Conservation (phyloP, 352 stramenopile genomes). For the Pythium pectinolyticum region DNA sequence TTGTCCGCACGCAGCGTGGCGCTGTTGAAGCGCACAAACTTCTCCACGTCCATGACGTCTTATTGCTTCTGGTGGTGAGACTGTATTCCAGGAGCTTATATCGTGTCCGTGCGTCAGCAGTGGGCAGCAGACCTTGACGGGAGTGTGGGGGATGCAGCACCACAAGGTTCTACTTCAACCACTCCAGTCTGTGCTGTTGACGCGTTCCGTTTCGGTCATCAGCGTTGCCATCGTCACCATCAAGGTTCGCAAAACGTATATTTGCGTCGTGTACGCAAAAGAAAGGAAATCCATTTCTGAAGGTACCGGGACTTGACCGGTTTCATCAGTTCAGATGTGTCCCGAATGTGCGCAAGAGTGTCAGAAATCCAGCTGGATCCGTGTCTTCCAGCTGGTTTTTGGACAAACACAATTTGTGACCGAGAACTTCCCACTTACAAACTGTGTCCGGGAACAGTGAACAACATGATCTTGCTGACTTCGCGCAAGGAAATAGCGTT, state of each 20-base stretch:
- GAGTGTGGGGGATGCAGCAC: neutral
- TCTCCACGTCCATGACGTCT: constrained; percentile 68
- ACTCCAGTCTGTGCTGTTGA: no score
- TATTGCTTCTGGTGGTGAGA: neutral
- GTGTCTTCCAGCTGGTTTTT: no score
- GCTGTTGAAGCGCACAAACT: constrained; percentile 66
- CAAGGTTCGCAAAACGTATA: constrained; percentile 16
- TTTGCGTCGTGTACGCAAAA: neutral
- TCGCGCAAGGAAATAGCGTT: no score
- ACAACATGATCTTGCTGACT: no score
- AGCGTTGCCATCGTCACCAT: constrained; percentile 27
- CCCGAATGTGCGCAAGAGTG: neutral
- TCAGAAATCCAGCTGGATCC: no score
- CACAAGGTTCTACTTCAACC: constrained; percentile 24
- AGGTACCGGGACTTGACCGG: neutral
- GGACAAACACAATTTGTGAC: no score
- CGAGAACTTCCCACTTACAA: no score
- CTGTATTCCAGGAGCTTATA: neutral
- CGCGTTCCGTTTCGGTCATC: constrained; percentile 14
- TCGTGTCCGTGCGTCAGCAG: constrained; percentile 14
- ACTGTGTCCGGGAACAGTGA: no score
- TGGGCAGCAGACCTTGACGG: neutral
- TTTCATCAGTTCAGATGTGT: neutral
- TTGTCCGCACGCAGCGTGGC: constrained; percentile 71
- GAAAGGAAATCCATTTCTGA: neutral